Base-by-base conservation (phyloP, 2,329 filamentous ascomycete genomes). In the Diaporthe sp. region DNA sequence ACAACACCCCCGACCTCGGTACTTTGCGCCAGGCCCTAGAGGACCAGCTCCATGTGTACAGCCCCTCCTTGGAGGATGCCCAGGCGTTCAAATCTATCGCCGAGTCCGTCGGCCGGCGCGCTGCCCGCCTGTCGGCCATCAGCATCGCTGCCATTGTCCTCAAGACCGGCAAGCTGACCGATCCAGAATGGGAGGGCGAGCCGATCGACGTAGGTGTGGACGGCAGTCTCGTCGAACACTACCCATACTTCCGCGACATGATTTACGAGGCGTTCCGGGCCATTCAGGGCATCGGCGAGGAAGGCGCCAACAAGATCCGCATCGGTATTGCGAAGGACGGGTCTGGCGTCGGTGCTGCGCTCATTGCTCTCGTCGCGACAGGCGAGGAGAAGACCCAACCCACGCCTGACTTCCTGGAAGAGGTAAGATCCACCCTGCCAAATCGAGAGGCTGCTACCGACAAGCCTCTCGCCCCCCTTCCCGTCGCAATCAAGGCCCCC, bases 291-390 rank as follows among this genome's bases (percentile, higher is more conserved):
- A 94, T 98, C 80, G 96, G 96, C 6, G 86, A 88, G 61, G 87
- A 90, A 75, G 95, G 96, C 15, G 95, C 97, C 78, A 93, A 94
- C 86, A 94, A 92, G 85, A 94, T 99, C 78, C 90, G 95, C 75
- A 98, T 99, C 81, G 97, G 96, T 31, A 97, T 98, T 81, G 97
- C 97, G 77, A 98, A 98, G 88, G 97, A 99, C 83, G 97, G 97
- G 65, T 97, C 94, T 78, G 97, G 95, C 78, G 94, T 98, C n/a
- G 97, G 97, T 72, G 97, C 97, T 4, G 97, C 97, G 55, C 87
- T 99, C 80, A 98, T 98, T 85, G 97, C 97, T 71, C 90, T 98
- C 70, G 94, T 98, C 39, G 96, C 96, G 1, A 94, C 94, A 2
- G 87, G 89, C 81, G 91, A 89, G 87, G 89, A 92, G 84, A 89